A percentile compares a stretch with the other conserved stretches of the same genome.
phyloP scores from a whole-genome alignment of 495 filamentous ascomycete genomes.

The Neurospora sp. region DNA sequence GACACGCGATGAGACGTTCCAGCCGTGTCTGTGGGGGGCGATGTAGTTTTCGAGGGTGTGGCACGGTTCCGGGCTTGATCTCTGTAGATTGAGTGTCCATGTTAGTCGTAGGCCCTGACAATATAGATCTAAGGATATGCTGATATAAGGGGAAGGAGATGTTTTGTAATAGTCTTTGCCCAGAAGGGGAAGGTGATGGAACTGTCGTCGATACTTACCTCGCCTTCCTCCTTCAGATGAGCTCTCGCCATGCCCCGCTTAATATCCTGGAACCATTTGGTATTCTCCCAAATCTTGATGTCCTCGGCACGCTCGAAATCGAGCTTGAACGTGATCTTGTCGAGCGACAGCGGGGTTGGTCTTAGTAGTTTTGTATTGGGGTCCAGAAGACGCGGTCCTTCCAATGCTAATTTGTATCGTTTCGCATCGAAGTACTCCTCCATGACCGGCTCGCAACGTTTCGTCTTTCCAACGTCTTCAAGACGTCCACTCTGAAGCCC shows the following conservation, averaged over 20 bases:
- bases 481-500: too few species aligned
- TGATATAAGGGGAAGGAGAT: too few species aligned
- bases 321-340: not conserved
- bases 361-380: too few species aligned
- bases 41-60: too few species aligned
- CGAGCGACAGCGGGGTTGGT: not conserved
- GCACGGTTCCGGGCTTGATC: too few species aligned
- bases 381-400: not conserved
- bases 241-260: not conserved
- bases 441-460: not conserved
- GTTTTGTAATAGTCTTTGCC: too few species aligned
- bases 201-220: not conserved
- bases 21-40: too few species aligned
- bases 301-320: not conserved
- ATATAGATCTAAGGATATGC: not conserved
- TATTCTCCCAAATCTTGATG: not conserved
- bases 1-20: too few species aligned
- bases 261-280: not conserved
- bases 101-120: not conserved
- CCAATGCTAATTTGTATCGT: not conserved
- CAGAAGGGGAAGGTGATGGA: too few species aligned
- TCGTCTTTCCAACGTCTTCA: too few species aligned
- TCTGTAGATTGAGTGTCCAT: not conserved
- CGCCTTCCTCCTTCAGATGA: not conserved
- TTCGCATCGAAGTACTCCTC: not conserved